Conservation (phyloP, 164 flowering plant species). For the Kingdonia uniflora region DNA sequence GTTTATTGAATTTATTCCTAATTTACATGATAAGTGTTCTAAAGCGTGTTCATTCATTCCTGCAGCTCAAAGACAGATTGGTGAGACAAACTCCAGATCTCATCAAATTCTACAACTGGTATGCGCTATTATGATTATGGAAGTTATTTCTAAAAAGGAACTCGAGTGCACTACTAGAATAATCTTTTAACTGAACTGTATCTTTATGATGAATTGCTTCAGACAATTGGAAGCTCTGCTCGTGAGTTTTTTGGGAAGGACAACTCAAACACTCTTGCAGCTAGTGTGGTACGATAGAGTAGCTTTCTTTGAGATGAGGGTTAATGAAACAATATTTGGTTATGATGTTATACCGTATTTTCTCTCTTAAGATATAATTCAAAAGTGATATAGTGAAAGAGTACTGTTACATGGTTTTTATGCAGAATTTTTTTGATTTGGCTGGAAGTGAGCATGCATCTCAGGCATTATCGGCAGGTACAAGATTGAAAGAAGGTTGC, state of each 20-base stretch:
- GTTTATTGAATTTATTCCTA: too few species aligned
- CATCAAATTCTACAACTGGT: constrained; percentile 96
- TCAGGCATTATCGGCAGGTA: constrained; percentile 73
- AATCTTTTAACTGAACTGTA: neutral
- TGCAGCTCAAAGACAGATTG: constrained; percentile 87
- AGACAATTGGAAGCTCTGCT: constrained; percentile 87
- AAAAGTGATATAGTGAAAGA: too few species aligned
- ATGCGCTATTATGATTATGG: constrained; percentile 7
- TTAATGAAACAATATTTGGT: neutral
- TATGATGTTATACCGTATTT: neutral
- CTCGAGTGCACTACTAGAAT: neutral
- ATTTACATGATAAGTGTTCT: neutral
- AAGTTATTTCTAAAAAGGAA: too few species aligned
- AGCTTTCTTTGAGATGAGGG: neutral
- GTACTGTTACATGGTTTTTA: constrained; percentile 2
- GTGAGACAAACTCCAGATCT: constrained; percentile 93
- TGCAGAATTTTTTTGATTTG: constrained; percentile 91
- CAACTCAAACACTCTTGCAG: constrained; percentile 59
- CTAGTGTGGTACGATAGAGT: constrained; percentile 62
- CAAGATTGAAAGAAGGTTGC: constrained; percentile 91
- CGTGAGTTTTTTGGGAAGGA: constrained; percentile 34
- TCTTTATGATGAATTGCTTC: too few species aligned
- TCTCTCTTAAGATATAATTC: neutral
- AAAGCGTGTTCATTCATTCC: constrained; percentile 8
- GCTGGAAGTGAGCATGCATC: constrained; percentile 99